Conservation (phyloP, 2,329 filamentous ascomycete genomes). For the Orbilia ellipsospora region DNA sequence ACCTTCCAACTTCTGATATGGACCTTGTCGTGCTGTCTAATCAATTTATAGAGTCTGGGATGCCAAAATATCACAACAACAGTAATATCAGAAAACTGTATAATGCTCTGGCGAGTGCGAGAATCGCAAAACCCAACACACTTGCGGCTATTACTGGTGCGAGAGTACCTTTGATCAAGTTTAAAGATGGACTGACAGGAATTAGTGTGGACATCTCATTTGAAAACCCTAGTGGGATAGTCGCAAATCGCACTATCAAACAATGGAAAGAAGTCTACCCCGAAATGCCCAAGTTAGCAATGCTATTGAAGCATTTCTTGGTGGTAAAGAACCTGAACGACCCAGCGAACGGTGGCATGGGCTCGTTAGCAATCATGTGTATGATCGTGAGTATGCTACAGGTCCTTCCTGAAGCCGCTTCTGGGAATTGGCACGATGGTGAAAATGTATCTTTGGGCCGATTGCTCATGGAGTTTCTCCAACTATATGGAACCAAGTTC, state of each 20-base stretch:
- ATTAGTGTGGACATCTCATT: slow-evolving; percentile 94
- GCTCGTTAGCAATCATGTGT: slow-evolving; percentile 94
- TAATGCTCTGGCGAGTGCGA: slow-evolving; percentile 16
- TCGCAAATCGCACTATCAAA: slow-evolving; percentile 82
- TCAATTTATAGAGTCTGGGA: slow-evolving; percentile 69
- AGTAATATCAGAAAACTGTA: slow-evolving; percentile 27
- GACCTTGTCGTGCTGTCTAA: slow-evolving; percentile 83
- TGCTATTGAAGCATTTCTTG: slow-evolving; percentile 91
- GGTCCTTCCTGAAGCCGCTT: slow-evolving; percentile 77
- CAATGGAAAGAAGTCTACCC: slow-evolving; percentile 83
- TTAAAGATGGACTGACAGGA: slow-evolving; percentile 78
- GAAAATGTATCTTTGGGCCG: slow-evolving; percentile 75
- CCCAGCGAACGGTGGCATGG: slow-evolving; percentile 88
- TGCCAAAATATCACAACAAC: slow-evolving; percentile 65
- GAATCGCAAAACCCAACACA: slow-evolving; percentile 16
- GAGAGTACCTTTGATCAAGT: slow-evolving; percentile 93
- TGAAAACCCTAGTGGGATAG: slow-evolving; percentile 85
- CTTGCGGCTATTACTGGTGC: slow-evolving; percentile 36
- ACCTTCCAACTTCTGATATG: slow-evolving; percentile 86
- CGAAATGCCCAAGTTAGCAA: slow-evolving; percentile 85
- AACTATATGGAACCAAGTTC: slow-evolving; percentile 87
- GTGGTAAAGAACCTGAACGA: slow-evolving; percentile 91
- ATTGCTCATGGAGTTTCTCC: slow-evolving; percentile 85
- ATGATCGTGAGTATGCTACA: slow-evolving; percentile 90
- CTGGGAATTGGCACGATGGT: slow-evolving; percentile 69